Percentiles rank a stretch among this genome's conserved stretches.
phyloP scores from a whole-genome alignment of 73 alveolate genomes.

The Chromera velia region DNA sequence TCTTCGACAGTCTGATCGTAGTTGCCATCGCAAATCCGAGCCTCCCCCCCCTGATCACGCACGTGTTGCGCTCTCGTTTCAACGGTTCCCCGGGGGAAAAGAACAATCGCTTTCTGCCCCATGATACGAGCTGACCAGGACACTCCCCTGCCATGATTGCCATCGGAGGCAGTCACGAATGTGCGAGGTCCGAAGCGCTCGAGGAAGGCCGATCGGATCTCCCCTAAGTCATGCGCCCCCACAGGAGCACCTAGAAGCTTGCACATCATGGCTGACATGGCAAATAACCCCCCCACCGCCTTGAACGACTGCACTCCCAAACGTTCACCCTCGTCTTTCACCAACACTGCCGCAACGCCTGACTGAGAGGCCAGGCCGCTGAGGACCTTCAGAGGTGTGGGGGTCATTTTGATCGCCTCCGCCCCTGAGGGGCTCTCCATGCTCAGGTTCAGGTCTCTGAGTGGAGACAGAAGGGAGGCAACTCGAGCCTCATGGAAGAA shows the following conservation, averaged over 20 bases:
- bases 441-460: too few relatives aligned
- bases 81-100: slow-evolving; percentile 16
- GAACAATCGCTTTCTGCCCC: slow-evolving; percentile 7
- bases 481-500: too few relatives aligned
- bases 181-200: slow-evolving; percentile 26
- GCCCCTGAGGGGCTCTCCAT: too few relatives aligned
- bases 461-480: too few relatives aligned
- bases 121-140: slow-evolving; percentile 18
- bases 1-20: slow-evolving; percentile 12
- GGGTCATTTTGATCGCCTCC: too few relatives aligned
- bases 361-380: too few relatives aligned
- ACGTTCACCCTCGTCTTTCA: slow-evolving; percentile 29
- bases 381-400: too few relatives aligned
- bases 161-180: slow-evolving; percentile 24
- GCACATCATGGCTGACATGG: slow-evolving; percentile 28
- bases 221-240: background rate
- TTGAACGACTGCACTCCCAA: slow-evolving; percentile 32
- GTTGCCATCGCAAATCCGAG: background rate
- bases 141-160: slow-evolving; percentile 27
- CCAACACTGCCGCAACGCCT: slow-evolving; percentile 3
- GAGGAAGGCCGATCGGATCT: background rate
- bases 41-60: slow-evolving; percentile 15
- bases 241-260: slow-evolving; percentile 13
- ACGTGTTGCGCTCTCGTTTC: slow-evolving; percentile 15
- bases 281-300: slow-evolving; percentile 26